Evolutionary conservation across 2,329 filamentous ascomycete species (phyloP).

Genomic region (Cercospora citrullina): DNA sequence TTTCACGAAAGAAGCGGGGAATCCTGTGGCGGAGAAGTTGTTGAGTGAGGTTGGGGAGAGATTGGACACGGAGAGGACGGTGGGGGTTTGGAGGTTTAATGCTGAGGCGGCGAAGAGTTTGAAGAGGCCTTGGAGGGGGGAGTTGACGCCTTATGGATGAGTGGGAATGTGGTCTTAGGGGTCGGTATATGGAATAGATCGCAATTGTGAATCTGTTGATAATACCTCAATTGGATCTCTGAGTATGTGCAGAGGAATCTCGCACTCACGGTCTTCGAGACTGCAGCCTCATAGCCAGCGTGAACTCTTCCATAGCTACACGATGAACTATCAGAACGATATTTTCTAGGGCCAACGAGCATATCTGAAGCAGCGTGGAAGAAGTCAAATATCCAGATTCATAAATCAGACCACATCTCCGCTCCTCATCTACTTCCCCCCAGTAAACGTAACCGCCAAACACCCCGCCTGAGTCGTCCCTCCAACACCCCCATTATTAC

Average conservation of each 20-base stretch:
- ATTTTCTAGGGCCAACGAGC: too few species aligned
- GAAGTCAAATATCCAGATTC: background rate
- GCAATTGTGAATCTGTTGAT: too few species aligned
- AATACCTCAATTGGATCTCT: too few species aligned
- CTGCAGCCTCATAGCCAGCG: too few species aligned
- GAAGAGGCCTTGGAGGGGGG: constrained; percentile 35
- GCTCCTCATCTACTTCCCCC: background rate
- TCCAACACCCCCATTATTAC: background rate
- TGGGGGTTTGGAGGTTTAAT: constrained; percentile 69
- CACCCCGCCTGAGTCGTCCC: background rate
- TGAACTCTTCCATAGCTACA: too few species aligned
- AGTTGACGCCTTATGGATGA: constrained; percentile 29
- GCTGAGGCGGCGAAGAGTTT: constrained; percentile 44
- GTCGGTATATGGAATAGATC: too few species aligned
- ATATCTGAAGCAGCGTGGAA: too few species aligned
- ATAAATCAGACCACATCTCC: background rate
- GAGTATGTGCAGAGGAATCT: too few species aligned
- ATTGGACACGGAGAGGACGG: constrained; percentile 62
- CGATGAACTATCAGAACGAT: too few species aligned
- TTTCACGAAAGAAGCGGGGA: constrained; percentile 39
- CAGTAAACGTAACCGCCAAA: background rate
- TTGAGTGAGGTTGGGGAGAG: constrained; percentile 37
- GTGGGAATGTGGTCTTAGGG: too few species aligned
- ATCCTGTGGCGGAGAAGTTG: constrained; percentile 36
- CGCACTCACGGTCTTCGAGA: too few species aligned